Conservation (phyloP, 164 flowering plant genomes). For the Tinospora cordifolia region DNA sequence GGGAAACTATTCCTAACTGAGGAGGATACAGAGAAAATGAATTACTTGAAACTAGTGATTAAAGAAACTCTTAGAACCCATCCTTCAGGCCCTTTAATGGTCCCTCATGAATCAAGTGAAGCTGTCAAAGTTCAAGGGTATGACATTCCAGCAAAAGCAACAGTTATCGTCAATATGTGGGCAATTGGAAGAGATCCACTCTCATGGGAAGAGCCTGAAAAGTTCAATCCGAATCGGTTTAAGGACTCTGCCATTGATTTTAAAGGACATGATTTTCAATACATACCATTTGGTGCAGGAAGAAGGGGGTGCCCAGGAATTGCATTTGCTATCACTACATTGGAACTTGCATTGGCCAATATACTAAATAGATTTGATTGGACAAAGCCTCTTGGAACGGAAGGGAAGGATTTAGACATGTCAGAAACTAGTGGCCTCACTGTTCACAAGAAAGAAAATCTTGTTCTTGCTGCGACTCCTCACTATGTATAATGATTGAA, state of each 20-base stretch:
- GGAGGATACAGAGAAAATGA: constrained; percentile 1
- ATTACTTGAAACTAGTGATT: no score
- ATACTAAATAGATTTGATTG: constrained; percentile 45
- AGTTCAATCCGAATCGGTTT: constrained; percentile 46
- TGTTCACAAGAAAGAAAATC: no score
- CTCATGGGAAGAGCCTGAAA: constrained; percentile 39
- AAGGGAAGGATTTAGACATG: constrained; percentile 35
- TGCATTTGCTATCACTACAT: constrained; percentile 25
- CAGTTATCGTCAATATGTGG: no score
- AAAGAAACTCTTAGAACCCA: no score
- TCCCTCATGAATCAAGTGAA: no score
- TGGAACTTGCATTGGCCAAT: constrained; percentile 47
- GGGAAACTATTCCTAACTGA: constrained; percentile 9
- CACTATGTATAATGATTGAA: not conserved
- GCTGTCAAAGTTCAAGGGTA: no score
- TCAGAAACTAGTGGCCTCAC: constrained; percentile 27
- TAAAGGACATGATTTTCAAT: constrained; percentile 41
- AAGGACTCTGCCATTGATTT: constrained; percentile 29
- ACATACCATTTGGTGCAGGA: no score
- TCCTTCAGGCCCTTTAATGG: no score
- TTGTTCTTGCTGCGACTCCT: constrained; percentile 23
- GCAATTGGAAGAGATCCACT: constrained; percentile 44
- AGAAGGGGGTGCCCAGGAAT: no score
- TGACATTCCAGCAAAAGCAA: no score
- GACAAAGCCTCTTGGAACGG: constrained; percentile 34